Evolutionary conservation across 2,329 filamentous ascomycete genomes (phyloP).

Genomic region (Apiospora pterosperma): DNA sequence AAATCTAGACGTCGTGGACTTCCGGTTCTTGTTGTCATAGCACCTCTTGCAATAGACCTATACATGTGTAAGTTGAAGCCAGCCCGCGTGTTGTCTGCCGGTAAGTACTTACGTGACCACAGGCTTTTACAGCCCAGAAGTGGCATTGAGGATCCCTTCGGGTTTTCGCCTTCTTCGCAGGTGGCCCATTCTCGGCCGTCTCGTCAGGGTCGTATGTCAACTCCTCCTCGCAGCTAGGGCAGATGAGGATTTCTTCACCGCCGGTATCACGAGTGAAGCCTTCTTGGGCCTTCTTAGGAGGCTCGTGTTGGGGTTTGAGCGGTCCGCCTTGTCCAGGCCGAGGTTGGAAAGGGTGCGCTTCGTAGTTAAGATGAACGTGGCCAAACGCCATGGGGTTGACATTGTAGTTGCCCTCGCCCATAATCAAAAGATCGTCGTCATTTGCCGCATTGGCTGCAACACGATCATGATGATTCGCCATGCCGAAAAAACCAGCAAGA

Average conservation of each 20-base stretch:
- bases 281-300: slow-evolving; percentile 61
- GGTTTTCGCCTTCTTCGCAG: slow-evolving; percentile 38
- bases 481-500: neutral
- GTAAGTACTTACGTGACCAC: slow-evolving; percentile 71
- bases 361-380: slow-evolving; percentile 24
- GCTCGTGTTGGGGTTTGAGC: slow-evolving; percentile 54
- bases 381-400: slow-evolving; percentile 5
- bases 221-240: slow-evolving; percentile 83
- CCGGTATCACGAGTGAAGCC: slow-evolving; percentile 78
- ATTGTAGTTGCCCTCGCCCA: slow-evolving; percentile 14
- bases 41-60: slow-evolving; percentile 63
- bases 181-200: slow-evolving; percentile 29
- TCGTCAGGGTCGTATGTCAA: slow-evolving; percentile 65
- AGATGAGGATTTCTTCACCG: slow-evolving; percentile 72
- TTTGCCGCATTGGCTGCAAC: neutral
- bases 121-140: slow-evolving; percentile 88
- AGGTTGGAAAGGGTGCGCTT: slow-evolving; percentile 16
- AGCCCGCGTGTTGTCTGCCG: slow-evolving; percentile 1
- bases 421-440: slow-evolving; percentile 21
- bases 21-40: slow-evolving; percentile 52
- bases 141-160: slow-evolving; percentile 68
- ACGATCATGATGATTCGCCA: neutral
- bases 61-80: slow-evolving; percentile 9
- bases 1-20: slow-evolving; percentile 24
- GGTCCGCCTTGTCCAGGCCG: slow-evolving; percentile 8